These are phyloP conservation scores for Plasmodium coatneyi DNA, from an alignment of 169 alveolate species.

Conservation along the genomic window DNA sequence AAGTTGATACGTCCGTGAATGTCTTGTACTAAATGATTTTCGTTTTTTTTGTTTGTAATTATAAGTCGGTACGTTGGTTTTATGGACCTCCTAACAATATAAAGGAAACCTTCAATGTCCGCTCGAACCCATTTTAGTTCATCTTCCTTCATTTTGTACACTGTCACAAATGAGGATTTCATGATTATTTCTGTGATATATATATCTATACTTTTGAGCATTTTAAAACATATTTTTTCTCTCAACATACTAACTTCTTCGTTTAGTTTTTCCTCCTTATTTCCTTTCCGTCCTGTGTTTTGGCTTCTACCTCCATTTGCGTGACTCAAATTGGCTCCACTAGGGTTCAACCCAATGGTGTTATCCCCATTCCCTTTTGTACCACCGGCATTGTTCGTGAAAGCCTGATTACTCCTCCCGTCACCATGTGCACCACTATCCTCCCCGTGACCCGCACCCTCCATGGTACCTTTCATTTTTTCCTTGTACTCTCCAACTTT, in stretches of 20 bases:
- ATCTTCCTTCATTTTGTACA: slow-evolving; percentile 76
- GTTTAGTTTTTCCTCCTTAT: background rate
- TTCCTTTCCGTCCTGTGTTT: background rate
- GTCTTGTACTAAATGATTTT: slow-evolving; percentile 80
- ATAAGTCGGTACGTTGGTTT: slow-evolving; percentile 77
- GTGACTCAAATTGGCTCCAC: background rate
- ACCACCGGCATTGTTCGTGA: background rate
- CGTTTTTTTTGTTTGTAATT: slow-evolving; percentile 81
- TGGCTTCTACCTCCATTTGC: background rate
- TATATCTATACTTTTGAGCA: slow-evolving; percentile 77
- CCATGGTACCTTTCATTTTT: background rate
- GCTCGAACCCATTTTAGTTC: slow-evolving; percentile 81
- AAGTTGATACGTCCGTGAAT: slow-evolving; percentile 79
- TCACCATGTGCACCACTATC: background rate
- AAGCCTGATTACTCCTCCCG: background rate
- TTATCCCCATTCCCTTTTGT: background rate
- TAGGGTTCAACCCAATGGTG: background rate
- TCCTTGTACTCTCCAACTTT: slow-evolving; percentile 20
- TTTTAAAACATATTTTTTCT: slow-evolving; percentile 77
- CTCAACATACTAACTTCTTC: slow-evolving; percentile 67
- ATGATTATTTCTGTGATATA: slow-evolving; percentile 72
- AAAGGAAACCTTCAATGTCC: slow-evolving; percentile 83
- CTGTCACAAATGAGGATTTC: slow-evolving; percentile 84
- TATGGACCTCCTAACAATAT: slow-evolving; percentile 71
- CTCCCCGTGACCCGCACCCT: background rate